phyloP scores from a whole-genome alignment of 2,329 filamentous ascomycete species.

The Shiraia sp. region DNA sequence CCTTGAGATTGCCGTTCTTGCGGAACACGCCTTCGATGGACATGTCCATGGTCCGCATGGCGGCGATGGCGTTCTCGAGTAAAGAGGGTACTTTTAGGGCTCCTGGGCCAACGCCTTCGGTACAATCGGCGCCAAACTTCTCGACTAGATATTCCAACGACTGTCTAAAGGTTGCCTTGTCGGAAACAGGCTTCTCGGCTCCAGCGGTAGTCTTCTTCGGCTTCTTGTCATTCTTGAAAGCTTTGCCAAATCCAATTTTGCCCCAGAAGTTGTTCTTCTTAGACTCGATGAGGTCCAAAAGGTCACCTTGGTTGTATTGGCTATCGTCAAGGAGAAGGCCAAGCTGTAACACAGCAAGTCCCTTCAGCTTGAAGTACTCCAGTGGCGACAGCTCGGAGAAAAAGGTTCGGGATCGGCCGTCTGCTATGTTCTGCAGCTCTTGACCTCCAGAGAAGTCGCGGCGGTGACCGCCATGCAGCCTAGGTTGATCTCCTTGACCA shows the following conservation, averaged over 20 bases:
- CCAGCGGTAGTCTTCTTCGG: slow-evolving; percentile 71
- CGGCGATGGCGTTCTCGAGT: slow-evolving; percentile 89
- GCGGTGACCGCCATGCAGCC: slow-evolving; percentile 70
- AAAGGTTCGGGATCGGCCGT: slow-evolving; percentile 71
- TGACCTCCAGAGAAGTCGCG: slow-evolving; percentile 65
- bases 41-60: slow-evolving; percentile 98
- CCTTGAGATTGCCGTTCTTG: slow-evolving; percentile 98
- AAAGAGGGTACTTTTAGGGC: slow-evolving; percentile 89
- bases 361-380: slow-evolving; percentile 96
- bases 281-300: slow-evolving; percentile 89
- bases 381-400: slow-evolving; percentile 95
- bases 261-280: slow-evolving; percentile 96
- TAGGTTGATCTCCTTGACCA: slow-evolving; percentile 64
- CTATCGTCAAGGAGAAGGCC: slow-evolving; percentile 88
- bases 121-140: slow-evolving; percentile 94
- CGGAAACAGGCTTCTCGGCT: slow-evolving; percentile 41
- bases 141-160: slow-evolving; percentile 87
- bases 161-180: slow-evolving; percentile 89
- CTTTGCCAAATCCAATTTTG: slow-evolving; percentile 95
- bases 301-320: slow-evolving; percentile 90
- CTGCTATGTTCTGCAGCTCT: slow-evolving; percentile 55
- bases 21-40: slow-evolving; percentile 98
- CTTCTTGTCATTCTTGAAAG: slow-evolving; percentile 85
- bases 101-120: slow-evolving; percentile 91
- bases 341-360: slow-evolving; percentile 93